These are phyloP conservation scores for Dictyostelium purpureum DNA, from an alignment of 78 protist species.

Conservation along the genomic window DNA sequence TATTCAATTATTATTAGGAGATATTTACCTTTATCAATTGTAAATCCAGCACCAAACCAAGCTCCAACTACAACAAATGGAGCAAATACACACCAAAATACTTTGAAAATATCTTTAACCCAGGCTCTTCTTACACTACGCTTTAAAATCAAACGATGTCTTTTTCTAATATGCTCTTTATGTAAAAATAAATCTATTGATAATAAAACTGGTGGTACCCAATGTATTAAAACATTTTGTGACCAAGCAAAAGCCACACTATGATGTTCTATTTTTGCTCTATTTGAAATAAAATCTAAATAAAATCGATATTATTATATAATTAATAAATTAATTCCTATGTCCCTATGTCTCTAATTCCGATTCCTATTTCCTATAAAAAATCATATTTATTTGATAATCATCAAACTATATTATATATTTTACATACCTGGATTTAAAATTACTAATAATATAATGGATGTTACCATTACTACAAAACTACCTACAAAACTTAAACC, in stretches of 20 bases:
- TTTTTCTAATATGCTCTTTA: slow-evolving; percentile 41
- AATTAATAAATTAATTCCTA: too few relatives aligned
- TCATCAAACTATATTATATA: too few relatives aligned
- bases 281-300: slow-evolving; percentile 31
- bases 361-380: too few relatives aligned
- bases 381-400: too few relatives aligned
- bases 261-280: slow-evolving; percentile 38
- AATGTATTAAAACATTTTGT: slow-evolving; percentile 34
- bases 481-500: slow-evolving; percentile 53
- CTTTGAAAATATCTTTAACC: slow-evolving; percentile 31
- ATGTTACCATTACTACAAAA: slow-evolving; percentile 43
- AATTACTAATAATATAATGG: slow-evolving; percentile 29
- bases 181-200: slow-evolving; percentile 24
- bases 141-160: slow-evolving; percentile 34
- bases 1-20: too few relatives aligned
- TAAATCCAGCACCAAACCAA: slow-evolving; percentile 45
- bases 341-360: too few relatives aligned
- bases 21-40: not conserved
- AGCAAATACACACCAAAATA: slow-evolving; percentile 1
- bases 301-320: too few relatives aligned
- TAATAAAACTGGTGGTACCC: slow-evolving; percentile 29
- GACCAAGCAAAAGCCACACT: slow-evolving; percentile 43
- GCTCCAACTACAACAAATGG: slow-evolving; percentile 25
- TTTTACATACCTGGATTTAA: too few relatives aligned
- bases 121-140: not conserved